Conservation (phyloP, 176 grass and related monocot genomes). For the Saccharum spontaneum region DNA sequence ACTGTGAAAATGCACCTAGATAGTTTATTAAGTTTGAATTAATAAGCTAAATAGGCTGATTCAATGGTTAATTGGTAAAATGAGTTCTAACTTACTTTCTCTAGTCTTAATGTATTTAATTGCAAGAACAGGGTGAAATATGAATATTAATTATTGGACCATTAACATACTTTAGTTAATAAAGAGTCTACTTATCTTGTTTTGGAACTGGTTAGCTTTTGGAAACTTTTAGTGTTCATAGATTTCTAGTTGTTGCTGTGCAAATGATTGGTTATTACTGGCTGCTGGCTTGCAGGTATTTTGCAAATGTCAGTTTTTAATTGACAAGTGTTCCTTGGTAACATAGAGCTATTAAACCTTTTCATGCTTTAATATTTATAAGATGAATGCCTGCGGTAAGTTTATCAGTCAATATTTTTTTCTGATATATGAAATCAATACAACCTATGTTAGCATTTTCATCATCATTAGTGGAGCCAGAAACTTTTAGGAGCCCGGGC, state of each 20-base stretch:
- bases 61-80: background rate
- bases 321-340: background rate
- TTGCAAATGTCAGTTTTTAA: background rate
- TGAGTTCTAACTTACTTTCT: background rate
- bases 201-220: slow-evolving; percentile 1
- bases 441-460: background rate
- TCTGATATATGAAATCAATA: background rate
- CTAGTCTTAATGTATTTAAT: background rate
- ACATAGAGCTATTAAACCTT: background rate
- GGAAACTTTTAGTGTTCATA: background rate
- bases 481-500: no score
- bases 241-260: background rate
- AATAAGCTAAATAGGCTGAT: background rate
- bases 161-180: background rate
- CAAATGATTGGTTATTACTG: background rate
- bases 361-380: background rate
- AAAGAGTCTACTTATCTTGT: background rate
- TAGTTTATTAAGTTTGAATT: background rate
- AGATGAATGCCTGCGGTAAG: background rate
- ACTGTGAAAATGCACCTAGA: background rate
- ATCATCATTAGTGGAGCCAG: no score
- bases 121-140: background rate
- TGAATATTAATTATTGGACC: background rate
- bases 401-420: background rate
- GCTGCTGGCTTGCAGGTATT: background rate